Evolutionary conservation across 164 flowering plant species (phyloP), one percentile per base, ranked within the genome.

Genomic region (Chimonanthus praecox): DNA sequence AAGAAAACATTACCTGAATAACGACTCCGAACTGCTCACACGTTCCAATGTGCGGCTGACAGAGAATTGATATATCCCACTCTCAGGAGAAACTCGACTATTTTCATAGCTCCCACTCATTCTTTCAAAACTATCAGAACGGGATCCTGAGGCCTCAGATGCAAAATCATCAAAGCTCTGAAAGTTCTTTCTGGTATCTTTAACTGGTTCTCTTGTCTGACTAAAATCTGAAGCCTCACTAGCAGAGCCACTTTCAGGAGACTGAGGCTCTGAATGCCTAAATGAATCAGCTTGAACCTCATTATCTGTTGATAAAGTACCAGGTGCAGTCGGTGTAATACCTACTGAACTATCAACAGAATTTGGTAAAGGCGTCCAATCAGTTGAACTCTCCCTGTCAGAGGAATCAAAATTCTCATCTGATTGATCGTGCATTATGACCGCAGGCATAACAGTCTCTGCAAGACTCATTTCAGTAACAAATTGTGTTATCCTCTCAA

Each of bases 401-500:
- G 81, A 81, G 44, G 82, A 79, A 3, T 82, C 80, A 49, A 5
- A 67, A 71, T 73, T 86, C 58, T 71, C 90, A 82, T 80, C 82
- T 69, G 63, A 73, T 64, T 78, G 83, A 69, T 86, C 83, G 49
- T 80, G 79, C 43, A 50, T 64, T 68, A 67, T 83, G 58, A 83
- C 63, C 18, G 58, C 73, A 49, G 90, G 84, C 13, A 89, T 89
- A 54, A 71, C 64, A 72, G 49, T 72, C 79, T 83, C 87, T 71
- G 75, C 66, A 61, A 90, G 80, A 75, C 86, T 54, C 81, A 91
- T 75, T 70, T 90, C 93, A 76, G 47, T 84, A 54, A 90, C 87
- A 84, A 95, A 95, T 58, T 90, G 80, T 49, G 96, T 91, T 76
- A 95, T 87, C 74, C 98, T 88, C 73, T 89, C 88, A 74, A 95